These are phyloP conservation scores for Eucalyptus albens DNA, from an alignment of 345 rosid genomes.

Conservation along the genomic window DNA sequence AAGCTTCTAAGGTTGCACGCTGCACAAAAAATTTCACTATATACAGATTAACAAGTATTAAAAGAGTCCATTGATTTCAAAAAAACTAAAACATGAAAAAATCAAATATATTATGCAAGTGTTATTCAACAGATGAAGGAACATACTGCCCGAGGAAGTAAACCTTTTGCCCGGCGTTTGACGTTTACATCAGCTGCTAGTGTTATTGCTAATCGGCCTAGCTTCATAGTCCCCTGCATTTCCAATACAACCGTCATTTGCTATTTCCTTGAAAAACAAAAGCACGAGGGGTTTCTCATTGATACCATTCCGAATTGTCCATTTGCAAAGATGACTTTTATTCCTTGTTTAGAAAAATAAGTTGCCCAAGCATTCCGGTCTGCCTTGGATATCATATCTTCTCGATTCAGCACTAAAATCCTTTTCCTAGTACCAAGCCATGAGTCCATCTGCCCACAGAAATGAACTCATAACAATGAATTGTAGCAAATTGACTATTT, in stretches of 20 bases:
- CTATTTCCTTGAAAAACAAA: background rate
- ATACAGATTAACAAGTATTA: background rate
- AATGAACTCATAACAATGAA: background rate
- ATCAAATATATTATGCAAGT: background rate
- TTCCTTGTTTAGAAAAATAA: constrained; percentile 75
- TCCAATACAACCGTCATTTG: background rate
- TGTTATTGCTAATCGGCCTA: constrained; percentile 55
- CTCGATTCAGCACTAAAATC: constrained; percentile 79
- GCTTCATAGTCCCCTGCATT: constrained; percentile 74
- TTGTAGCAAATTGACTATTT: background rate
- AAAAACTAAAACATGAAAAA: background rate
- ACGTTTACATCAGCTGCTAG: constrained; percentile 70
- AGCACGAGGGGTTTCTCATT: background rate
- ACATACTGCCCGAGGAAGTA: constrained; percentile 79
- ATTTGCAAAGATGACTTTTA: constrained; percentile 62
- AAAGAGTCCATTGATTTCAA: background rate
- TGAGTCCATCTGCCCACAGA: constrained; percentile 52
- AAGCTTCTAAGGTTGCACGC: background rate
- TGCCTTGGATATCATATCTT: constrained; percentile 82
- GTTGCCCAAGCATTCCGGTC: constrained; percentile 94
- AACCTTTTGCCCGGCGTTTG: constrained; percentile 76
- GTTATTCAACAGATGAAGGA: background rate
- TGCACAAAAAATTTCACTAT: background rate
- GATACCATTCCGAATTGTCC: constrained; percentile 79
- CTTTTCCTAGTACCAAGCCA: constrained; percentile 96